phyloP scores from a whole-genome alignment of 1,284 basidiomycete genomes.

The Apiotrichum domesticum region DNA sequence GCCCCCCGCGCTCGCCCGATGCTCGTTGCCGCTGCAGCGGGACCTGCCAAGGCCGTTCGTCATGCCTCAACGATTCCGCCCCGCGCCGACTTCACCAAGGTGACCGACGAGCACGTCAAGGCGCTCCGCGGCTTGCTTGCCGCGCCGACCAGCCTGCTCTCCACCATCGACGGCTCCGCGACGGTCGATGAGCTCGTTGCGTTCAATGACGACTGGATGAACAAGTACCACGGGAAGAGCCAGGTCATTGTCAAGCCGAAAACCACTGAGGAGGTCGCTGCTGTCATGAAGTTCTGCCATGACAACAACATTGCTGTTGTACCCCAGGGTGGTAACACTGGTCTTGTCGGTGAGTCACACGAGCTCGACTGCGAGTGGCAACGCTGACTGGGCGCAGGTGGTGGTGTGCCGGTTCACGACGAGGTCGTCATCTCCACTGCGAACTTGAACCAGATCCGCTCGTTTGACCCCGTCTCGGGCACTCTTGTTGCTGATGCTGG shows the following conservation, averaged over 20 bases:
- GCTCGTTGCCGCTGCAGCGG: not conserved
- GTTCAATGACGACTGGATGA: constrained; percentile 97
- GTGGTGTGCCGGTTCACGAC: constrained; percentile 82
- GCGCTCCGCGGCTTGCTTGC: constrained; percentile 50
- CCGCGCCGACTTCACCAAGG: constrained; percentile 45
- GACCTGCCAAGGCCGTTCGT: constrained; percentile 13
- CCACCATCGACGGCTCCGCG: constrained; percentile 48
- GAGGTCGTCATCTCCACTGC: constrained; percentile 81
- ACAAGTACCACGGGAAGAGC: constrained; percentile 81
- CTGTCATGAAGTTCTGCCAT: constrained; percentile 79
- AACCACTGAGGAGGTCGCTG: constrained; percentile 77
- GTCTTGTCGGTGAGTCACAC: constrained; percentile 61
- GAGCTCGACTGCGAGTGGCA: too few relatives aligned
- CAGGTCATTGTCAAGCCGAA: constrained; percentile 84
- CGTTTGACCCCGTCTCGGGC: constrained; percentile 85
- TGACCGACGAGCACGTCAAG: constrained; percentile 49
- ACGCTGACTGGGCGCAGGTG: constrained; percentile 52
- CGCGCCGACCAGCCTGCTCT: constrained; percentile 48
- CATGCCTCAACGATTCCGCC: constrained; percentile 40
- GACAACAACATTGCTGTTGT: constrained; percentile 75
- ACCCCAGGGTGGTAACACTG: constrained; percentile 98
- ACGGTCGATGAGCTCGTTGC: constrained; percentile 61
- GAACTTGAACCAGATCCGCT: constrained; percentile 77
- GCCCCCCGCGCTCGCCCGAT: constrained; percentile 9
- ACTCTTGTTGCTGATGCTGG: constrained; percentile 69